Evolutionary conservation across 352 stramenopile genomes (phyloP), one percentile per base, ranked within the genome.

Genomic region (Pythium oligandrum): DNA sequence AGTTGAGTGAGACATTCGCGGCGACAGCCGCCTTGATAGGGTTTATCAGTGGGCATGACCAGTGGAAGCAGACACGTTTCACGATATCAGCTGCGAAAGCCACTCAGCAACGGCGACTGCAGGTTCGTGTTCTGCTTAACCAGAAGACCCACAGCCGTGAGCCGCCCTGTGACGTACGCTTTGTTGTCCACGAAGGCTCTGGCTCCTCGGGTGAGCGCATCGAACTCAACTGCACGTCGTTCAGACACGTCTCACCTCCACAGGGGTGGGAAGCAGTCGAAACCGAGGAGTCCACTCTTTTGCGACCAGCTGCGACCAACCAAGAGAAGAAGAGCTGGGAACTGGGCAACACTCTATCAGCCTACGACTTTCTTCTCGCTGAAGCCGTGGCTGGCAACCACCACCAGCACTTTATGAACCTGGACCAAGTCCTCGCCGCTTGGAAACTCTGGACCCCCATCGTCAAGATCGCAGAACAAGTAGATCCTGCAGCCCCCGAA

Each of bases 361-460:
- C 59, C 9, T 66, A 66, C 48, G 59, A 66, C 31, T 54, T 7
- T 4, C 45, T 66, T 0, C 53, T 61, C 1, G 11, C 9, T 11
- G 59, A 66, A 33, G 59, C 49, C 6, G 44, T 33, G 4, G 12
- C 43, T 12, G 59, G 59, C 4, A 40, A 43, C 3, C 40, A 2
- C 3, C 36, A 60, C 33, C 48, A 42, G 17, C 17, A 26, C 17
- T 66, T 66, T 32, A 66, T 66, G 59, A 68, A 73, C 32, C 43
- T 93, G 7, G 58, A 83, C 17, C 76, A 93, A 33, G 56, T 90
- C 4, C 53, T 90, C 26, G 74, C 78, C 7, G 64, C 78, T 3
- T 93, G 80, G 78, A 48, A 32, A 9, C 17, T 91, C 7, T 93
- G 80, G 78, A 80, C 65, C 8, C 76, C 79, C 4, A 62, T 93